Evolutionary conservation across 1,284 basidiomycete genomes (phyloP), one percentile per base, ranked within the genome.

Genomic region (Cryptococcus amylolentus): DNA sequence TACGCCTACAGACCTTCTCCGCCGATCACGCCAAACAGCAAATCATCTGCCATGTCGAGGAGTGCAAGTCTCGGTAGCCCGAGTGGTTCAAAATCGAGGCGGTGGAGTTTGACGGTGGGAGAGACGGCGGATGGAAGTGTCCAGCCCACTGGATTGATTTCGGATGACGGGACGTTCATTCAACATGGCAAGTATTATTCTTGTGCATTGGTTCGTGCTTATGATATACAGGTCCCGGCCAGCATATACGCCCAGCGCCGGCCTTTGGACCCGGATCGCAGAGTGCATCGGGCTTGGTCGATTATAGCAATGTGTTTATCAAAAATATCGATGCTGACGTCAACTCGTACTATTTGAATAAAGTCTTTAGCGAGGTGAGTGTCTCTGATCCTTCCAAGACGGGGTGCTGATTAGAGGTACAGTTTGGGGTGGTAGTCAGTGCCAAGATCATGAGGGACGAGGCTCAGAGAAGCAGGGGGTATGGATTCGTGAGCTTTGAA

Each of bases 371-470:
- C 57, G 80, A 84, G 78, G 89, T 88, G 75, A 77, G 81, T 43
- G 12, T 42, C 12, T 42, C 45, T 35, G 43, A 35, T 48, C 47
- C 55, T 35, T 8, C 18, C 54, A 42, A n/a, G 43, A 28, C 48
- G 27, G 53, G 23, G 14, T 23, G 46, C 35, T 56, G 28, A 41
- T 44, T 10, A 48, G 26, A 37, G 16, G 20, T 51, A 1, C 67
- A 89, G 86, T 89, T 86, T 69, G 91, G 90, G 43, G 85, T 87
- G 75, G 90, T 93, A 55, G 87, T 91, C 58, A 91, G 91, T 72
- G 92, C 92, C 27, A 85, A 91, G 56, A 90, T 97, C 49, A 96
- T 96, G 93, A 85, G 90, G 26, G 92, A 92, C 68, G 88, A 92
- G 64, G 79, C 70, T 50, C 88, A 89, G 23, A 85, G 88, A 53